Base-by-base conservation (phyloP, 495 filamentous ascomycete species). In the Jackrogersella minutella region DNA sequence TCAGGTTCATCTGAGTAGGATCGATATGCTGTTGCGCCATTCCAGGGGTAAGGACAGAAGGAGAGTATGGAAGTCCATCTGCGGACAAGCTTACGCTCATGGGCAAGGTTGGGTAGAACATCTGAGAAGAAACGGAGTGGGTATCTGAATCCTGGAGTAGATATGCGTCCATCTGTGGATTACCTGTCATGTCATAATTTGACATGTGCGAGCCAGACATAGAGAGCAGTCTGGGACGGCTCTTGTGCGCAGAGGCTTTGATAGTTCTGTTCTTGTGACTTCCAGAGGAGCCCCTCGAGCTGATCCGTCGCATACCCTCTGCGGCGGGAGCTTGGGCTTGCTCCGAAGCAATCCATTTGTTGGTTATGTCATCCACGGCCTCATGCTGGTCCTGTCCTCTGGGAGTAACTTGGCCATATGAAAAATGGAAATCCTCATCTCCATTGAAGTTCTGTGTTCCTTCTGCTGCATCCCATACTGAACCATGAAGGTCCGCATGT, bases 391-490 rank as follows among this genome's bases (percentile, higher is more conserved):
- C 80, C 75, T 79, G 77, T 70, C 72, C 69, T 71, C 76, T 81
- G 64, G 81, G 81, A 54, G 80, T 82, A 70, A 76, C 76, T 67
- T 82, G 80, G 68, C 77, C 79, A 76, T 79, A 81, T 55, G 76
- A 71, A 58, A 82, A 74, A 66, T 78, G 69, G 68, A 74, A 82
- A 55, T 84, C 81, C 74, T 81, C 81, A 36, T 84, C 78, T 75
- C 78, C 80, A 64, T 77, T 77, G 66, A 82, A 82, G 79, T 81
- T 81, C 80, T 84, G 80, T 81, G 79, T 70, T 63, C 79, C 81
- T 81, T 82, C 80, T 72, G 73, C 74, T 77, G 81, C 57, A 55
- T 81, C 81, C 81, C 81, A 83, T 70, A 79, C 75, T 74, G 79
- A 76, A 79, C 81, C 75, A 58, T 68, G 66, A 17, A 80, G 79